A percentile compares a stretch with the other conserved stretches of the same genome.
Conservation (phyloP, 2,329 filamentous ascomycete genomes). For the Pestalotiopsis fici region DNA sequence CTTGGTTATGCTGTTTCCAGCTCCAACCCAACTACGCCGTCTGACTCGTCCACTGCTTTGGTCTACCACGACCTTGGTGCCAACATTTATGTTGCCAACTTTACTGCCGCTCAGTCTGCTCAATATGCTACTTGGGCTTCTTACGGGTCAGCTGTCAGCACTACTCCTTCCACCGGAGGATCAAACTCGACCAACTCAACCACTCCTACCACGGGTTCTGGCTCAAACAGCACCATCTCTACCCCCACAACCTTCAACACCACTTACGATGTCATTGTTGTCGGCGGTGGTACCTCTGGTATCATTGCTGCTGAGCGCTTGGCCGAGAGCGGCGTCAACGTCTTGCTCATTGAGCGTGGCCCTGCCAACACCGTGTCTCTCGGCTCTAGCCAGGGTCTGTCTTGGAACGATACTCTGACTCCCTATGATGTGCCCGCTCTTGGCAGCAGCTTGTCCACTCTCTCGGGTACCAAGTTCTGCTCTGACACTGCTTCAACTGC, state of each 20-base stretch:
- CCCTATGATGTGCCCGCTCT: slow-evolving; percentile 1
- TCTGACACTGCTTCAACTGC: slow-evolving; percentile 3
- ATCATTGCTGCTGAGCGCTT: slow-evolving; percentile 4
- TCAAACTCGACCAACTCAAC: not conserved
- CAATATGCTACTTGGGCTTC: slow-evolving; percentile 2
- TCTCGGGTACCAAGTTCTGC: slow-evolving; percentile 1
- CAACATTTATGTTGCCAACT: slow-evolving; percentile 7
- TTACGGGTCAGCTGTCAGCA: not conserved
- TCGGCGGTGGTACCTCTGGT: slow-evolving; percentile 1
- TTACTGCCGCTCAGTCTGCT: not conserved
- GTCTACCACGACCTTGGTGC: not conserved
- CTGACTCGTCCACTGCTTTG: not conserved
- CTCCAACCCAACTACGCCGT: not conserved
- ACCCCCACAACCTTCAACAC: slow-evolving; percentile 1
- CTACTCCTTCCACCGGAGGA: not conserved
- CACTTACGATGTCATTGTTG: slow-evolving; percentile 3
- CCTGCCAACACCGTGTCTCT: slow-evolving; percentile 3
- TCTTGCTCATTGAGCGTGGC: not conserved
- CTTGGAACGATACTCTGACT: not conserved
- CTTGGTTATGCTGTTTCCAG: not conserved
- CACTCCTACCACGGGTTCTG: not conserved
- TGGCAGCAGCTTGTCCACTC: not conserved
- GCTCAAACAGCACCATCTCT: slow-evolving; percentile 2
- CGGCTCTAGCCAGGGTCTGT: not conserved
- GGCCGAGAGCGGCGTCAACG: not conserved